These are phyloP conservation scores for Pneumocystis wakefieldiae DNA, from an alignment of 1,139 yeast species.

Conservation along the genomic window DNA sequence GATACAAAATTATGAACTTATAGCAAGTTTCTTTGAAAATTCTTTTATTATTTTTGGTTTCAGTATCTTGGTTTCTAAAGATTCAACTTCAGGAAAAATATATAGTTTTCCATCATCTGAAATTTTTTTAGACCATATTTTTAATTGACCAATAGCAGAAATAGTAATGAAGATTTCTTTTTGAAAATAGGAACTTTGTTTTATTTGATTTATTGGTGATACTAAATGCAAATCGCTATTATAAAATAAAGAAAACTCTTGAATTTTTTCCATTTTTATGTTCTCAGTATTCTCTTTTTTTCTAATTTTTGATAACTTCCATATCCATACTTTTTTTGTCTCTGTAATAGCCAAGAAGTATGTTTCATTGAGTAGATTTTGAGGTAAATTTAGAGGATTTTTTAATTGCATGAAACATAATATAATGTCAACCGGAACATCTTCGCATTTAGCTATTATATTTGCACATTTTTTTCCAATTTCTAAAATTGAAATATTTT, in stretches of 20 bases:
- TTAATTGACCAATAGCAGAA: not conserved
- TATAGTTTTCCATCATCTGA: not conserved
- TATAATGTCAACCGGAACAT: not conserved
- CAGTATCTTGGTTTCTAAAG: conserved; percentile 7
- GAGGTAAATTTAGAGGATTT: not conserved
- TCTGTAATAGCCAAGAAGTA: not conserved
- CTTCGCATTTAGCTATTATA: not conserved
- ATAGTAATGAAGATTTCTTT: not conserved
- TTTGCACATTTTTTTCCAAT: not conserved
- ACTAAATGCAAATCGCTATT: not conserved
- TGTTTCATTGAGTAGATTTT: not conserved
- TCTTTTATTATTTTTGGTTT: conserved; percentile 13
- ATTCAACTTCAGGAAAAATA: not conserved
- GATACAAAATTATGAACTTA: conserved; percentile 1
- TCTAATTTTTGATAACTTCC: not conserved
- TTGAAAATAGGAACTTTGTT: not conserved
- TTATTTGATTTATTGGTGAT: not conserved
- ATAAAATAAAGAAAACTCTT: not conserved
- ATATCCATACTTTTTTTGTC: not conserved
- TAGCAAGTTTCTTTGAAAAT: conserved; percentile 24
- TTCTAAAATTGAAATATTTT: not conserved
- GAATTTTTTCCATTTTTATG: not conserved
- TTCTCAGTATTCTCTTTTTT: not conserved
- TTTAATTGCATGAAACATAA: not conserved
- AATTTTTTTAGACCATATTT: not conserved